Conservation (phyloP, 2,329 filamentous ascomycete genomes). For the Ophiocordyceps australis region DNA sequence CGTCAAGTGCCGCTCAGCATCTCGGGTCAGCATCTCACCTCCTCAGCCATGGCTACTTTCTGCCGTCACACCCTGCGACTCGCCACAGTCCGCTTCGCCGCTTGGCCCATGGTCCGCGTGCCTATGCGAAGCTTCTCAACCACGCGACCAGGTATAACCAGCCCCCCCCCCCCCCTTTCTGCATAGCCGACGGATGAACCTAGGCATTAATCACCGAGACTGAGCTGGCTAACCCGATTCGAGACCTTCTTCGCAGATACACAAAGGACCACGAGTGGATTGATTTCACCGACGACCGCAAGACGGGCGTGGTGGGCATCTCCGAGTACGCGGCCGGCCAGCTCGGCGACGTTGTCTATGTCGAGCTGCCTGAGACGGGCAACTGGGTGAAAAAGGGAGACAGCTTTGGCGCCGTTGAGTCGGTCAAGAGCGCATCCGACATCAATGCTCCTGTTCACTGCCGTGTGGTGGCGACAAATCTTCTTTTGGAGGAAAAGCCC, state of each 20-base stretch:
- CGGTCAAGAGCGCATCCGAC: slow-evolving; percentile 95
- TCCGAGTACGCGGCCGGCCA: slow-evolving; percentile 80
- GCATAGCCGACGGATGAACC: not conserved
- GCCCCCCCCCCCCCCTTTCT: slow-evolving; percentile 1
- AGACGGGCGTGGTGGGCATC: slow-evolving; percentile 68
- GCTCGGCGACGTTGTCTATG: slow-evolving; percentile 91
- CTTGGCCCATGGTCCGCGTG: slow-evolving; percentile 17
- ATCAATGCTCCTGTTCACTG: slow-evolving; percentile 81
- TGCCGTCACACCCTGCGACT: slow-evolving; percentile 21
- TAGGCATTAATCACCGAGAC: not conserved
- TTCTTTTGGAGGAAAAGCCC: slow-evolving; percentile 64
- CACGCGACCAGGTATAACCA: slow-evolving; percentile 15
- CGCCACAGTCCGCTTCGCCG: slow-evolving; percentile 12
- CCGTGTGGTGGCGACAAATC: slow-evolving; percentile 58
- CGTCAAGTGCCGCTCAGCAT: too few relatives aligned
- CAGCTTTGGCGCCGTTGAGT: slow-evolving; percentile 86
- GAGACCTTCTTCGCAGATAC: slow-evolving; percentile 64
- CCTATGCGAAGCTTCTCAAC: slow-evolving; percentile 22
- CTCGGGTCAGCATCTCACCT: too few relatives aligned
- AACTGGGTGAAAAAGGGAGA: slow-evolving; percentile 59
- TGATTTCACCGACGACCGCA: slow-evolving; percentile 67
- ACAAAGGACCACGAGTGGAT: slow-evolving; percentile 98
- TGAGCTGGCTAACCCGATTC: too few relatives aligned
- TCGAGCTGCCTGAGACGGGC: slow-evolving; percentile 65
- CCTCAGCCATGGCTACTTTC: slow-evolving; percentile 37